phyloP scores from a whole-genome alignment of 177 flowering plant genomes.

The Telopea speciosissima region DNA sequence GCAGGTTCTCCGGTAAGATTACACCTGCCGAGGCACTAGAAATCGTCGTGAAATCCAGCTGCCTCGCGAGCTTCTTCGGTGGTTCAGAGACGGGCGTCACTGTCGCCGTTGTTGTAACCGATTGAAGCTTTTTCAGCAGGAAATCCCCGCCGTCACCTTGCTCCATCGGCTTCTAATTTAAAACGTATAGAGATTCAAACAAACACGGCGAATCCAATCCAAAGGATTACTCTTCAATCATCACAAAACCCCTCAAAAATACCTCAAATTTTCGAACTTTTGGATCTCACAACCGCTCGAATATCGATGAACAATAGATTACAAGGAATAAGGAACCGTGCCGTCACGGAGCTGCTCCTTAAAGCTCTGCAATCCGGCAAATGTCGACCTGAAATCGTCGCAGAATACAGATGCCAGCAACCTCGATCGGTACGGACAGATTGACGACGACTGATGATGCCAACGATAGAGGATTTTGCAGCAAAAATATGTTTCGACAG shows the following conservation, averaged over 20 bases:
- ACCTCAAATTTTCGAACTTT: constrained; percentile 16
- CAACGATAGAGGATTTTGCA: not conserved
- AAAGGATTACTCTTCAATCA: constrained; percentile 13
- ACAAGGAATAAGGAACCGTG: not conserved
- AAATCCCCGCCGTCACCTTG: constrained; percentile 44
- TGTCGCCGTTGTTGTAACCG: constrained; percentile 21
- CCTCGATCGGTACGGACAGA: constrained; percentile 9
- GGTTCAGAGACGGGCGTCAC: constrained; percentile 29
- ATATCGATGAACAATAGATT: not conserved
- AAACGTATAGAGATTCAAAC: constrained; percentile 8
- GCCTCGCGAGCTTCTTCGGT: constrained; percentile 68
- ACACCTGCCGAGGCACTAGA: constrained; percentile 20
- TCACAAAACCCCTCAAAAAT: constrained; percentile 17
- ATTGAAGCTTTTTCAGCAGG: constrained; percentile 37
- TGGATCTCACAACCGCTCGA: constrained; percentile 24
- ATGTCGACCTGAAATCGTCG: constrained; percentile 11
- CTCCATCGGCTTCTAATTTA: constrained; percentile 41
- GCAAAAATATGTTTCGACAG: not conserved
- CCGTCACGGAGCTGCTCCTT: constrained; percentile 13
- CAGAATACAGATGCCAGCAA: not conserved
- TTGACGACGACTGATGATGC: not conserved
- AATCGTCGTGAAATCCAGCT: constrained; percentile 63
- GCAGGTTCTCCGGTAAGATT: constrained; percentile 29
- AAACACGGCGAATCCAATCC: constrained; percentile 13
- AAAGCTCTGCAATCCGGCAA: constrained; percentile 12